A percentile compares a stretch with the other conserved stretches of the same genome.
These are phyloP conservation scores for Microstroma glucosiphilum DNA, from an alignment of 1,284 basidiomycete genomes.

Conservation along the genomic window DNA sequence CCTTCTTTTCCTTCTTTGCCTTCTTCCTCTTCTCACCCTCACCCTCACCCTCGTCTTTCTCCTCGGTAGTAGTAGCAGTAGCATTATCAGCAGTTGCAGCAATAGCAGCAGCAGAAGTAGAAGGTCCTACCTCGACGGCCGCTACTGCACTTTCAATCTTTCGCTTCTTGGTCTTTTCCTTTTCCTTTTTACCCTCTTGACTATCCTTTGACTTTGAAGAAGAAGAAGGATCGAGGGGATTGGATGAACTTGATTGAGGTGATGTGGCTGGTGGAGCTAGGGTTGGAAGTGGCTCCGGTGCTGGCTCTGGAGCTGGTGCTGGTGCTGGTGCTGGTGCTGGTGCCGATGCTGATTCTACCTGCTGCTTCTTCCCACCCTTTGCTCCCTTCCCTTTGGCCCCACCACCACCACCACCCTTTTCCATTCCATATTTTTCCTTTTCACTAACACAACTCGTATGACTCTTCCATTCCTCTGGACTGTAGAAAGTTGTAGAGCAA, in stretches of 20 bases:
- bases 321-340: no score
- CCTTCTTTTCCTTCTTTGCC: slow-evolving; percentile 21
- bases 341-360: slow-evolving; percentile 7
- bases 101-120: no score
- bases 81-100: no score
- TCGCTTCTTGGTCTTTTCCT: no score
- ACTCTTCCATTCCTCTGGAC: slow-evolving; percentile 41
- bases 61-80: slow-evolving; percentile 26
- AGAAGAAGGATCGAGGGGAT: no score
- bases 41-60: slow-evolving; percentile 16
- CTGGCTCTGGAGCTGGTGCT: background rate
- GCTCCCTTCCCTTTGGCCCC: slow-evolving; percentile 7
- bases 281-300: no score
- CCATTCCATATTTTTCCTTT: slow-evolving; percentile 47
- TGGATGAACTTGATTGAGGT: no score
- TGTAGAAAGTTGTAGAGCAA: slow-evolving; percentile 44
- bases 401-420: slow-evolving; percentile 10
- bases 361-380: slow-evolving; percentile 4
- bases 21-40: slow-evolving; percentile 27
- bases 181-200: no score
- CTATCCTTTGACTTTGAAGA: no score
- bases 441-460: slow-evolving; percentile 50
- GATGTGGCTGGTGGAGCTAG: no score
- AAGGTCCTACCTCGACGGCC: no score
- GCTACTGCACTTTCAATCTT: no score